Evolutionary conservation across 495 filamentous ascomycete genomes (phyloP), one percentile per base, ranked within the genome.

Genomic region (Talaromyces liani): DNA sequence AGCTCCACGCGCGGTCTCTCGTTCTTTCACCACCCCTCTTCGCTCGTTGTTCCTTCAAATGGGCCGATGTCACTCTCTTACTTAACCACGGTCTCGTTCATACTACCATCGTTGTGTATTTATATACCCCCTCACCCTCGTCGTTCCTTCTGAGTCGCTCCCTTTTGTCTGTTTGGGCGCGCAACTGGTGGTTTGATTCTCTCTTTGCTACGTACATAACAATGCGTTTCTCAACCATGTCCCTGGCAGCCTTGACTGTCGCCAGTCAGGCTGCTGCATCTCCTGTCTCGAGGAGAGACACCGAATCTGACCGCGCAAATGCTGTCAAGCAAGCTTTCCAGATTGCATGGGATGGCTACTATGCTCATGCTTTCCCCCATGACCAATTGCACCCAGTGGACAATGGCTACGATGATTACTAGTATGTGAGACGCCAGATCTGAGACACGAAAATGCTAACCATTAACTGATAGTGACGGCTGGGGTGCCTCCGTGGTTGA

Each of bases 401-500:
- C 22, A 91, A 91, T 64, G 71, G 73, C 2, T 87, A 76, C 53
- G 78, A 77, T 12, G 86, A 95, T 68, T 89, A 90, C 39, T 82
- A 89, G 89, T 91, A 74, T 67, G 79, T 5, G 27, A 27, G 27
- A 27, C 4, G 27, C 27, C 27, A 27, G 27, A 27, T 27, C 4
- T 27, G 27, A 27, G 27, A 5, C 4, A 27, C n/a, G 27, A 0
- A 27, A 27, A 4, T 27, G 27, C 27, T 27, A 27, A 27, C 27
- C 27, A 27, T 27, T 27, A 27, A 27, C 27, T 27, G 3, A 54
- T 60, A 91, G 91, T 63, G 94, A 93, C 70, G 88, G 87, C 65
- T 96, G 92, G 92, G 92, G 92, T 10, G 91, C 92, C 49, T 89
- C 84, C 47, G 90, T 91, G 6, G 82, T 94, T 14, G 92, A 96